Evolutionary conservation across 179 eudicot genomes (phyloP).

Genomic region (Silene coronaria): DNA sequence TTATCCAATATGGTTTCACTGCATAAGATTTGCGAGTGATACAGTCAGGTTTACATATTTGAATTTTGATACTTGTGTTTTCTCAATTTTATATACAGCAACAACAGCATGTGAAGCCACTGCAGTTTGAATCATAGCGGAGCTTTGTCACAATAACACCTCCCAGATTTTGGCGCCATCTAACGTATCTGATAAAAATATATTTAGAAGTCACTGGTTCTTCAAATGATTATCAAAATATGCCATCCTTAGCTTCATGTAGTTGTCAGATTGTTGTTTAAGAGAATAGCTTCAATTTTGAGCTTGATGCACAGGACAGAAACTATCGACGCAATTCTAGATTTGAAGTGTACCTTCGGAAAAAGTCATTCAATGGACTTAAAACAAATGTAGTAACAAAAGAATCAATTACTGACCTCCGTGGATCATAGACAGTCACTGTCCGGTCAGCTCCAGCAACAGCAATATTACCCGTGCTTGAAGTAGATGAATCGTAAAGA

Average conservation of each 20-base stretch:
- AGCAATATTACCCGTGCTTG: slow-evolving; percentile 53
- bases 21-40: neutral
- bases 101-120: too few relatives aligned
- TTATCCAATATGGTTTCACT: neutral
- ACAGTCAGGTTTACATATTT: neutral
- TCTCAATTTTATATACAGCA: neutral
- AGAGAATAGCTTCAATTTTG: neutral
- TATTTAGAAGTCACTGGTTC: neutral
- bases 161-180: neutral
- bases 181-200: neutral
- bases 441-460: slow-evolving; percentile 71
- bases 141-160: neutral
- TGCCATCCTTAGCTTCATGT: neutral
- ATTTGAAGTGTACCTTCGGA: neutral
- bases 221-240: neutral
- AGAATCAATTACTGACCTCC: slow-evolving; percentile 51
- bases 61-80: neutral
- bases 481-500: slow-evolving; percentile 49
- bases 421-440: slow-evolving; percentile 64
- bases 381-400: neutral
- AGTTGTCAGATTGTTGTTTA: neutral
- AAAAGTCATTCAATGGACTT: neutral
- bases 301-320: neutral
- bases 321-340: neutral
- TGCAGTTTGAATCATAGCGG: too few relatives aligned